A percentile compares a stretch with the other conserved stretches of the same genome.
Conservation (phyloP, 2,329 filamentous ascomycete genomes). For the Sclerotinia minor region DNA sequence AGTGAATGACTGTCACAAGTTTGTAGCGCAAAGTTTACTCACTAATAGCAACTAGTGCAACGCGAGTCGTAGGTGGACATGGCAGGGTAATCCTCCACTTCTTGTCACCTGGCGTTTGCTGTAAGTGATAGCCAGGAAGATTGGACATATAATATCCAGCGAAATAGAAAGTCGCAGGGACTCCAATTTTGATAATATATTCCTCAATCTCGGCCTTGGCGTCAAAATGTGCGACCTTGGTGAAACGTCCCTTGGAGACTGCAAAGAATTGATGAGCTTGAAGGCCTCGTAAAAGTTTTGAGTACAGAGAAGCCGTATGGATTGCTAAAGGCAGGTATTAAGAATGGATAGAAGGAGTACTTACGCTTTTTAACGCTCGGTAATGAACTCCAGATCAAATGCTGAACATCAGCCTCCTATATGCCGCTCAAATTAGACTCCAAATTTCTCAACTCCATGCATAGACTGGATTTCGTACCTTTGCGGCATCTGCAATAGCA, state of each 20-base stretch:
- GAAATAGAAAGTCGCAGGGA: constrained; percentile 51
- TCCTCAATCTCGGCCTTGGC: constrained; percentile 46
- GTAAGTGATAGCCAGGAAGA: constrained; percentile 39
- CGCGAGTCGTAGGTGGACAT: constrained; percentile 38
- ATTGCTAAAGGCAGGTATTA: neutral
- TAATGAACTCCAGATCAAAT: constrained; percentile 51
- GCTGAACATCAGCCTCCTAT: constrained; percentile 47
- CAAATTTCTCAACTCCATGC: neutral
- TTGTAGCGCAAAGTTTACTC: neutral
- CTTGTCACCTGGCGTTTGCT: constrained; percentile 36
- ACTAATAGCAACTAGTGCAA: constrained; percentile 42
- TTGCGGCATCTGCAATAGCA: constrained; percentile 49
- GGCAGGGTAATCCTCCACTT: constrained; percentile 39
- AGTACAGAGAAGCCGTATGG: neutral
- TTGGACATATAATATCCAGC: constrained; percentile 56
- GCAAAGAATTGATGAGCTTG: neutral
- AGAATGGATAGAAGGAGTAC: constrained; percentile 34
- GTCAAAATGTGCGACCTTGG: constrained; percentile 44
- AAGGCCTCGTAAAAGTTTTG: neutral
- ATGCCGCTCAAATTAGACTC: constrained; percentile 4
- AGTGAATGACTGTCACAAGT: neutral
- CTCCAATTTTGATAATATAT: constrained; percentile 42
- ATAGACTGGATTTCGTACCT: constrained; percentile 37
- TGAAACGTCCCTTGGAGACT: constrained; percentile 47
- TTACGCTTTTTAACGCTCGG: constrained; percentile 45